Evolutionary conservation across 129 eudicot genomes (phyloP), one percentile per base, ranked within the genome.

Genomic region (Pseudognaphalium luteoalbum): DNA sequence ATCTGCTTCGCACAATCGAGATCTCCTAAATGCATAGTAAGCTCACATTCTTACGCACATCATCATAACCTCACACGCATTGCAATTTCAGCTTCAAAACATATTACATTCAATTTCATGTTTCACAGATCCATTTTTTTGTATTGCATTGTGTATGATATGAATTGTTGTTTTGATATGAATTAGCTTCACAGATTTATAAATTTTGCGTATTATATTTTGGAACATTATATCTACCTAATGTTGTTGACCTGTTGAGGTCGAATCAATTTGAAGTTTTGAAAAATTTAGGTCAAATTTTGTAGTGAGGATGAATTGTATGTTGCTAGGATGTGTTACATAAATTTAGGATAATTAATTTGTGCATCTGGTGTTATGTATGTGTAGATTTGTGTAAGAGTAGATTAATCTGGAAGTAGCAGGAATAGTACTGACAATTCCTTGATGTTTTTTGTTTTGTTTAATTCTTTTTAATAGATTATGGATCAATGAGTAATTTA

Each of bases 11-110:
- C 59, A 1, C 19, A 65, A 62, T 9, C 58, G 68, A 74, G 82
- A 30, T 12, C 88, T 86, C 76, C 60, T 68, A 44, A 81, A 78
- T 81, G 85, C 83, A 80, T 30, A 14, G 89, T 86, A 87, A 84
- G 88, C 90, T 88, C 84, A 69, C 21, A 68, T 56, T 37, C 50
- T 50, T 25, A 25, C 1, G 35, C 52, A 4, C 70, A 51, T 81
- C 47, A 29, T 64, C 9, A 20, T 19, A 66, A 37, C 20, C 42
- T 21, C 72, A 60, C 62, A 60, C 62, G 30, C 30, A 20, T 32
- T 61, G 51, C 12, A 11, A 41, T 52, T 71, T 62, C 59, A 79
- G 68, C 73, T 50, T 33, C 57, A 10, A 51, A 30, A 4, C 30
- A 59, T 71, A 41, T 44, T 64, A 10, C 22, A 47, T 0, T 0